Evolutionary conservation across 352 stramenopile species (phyloP), one percentile per base, ranked within the genome.

Genomic region (Paralagenidium karlingii): DNA sequence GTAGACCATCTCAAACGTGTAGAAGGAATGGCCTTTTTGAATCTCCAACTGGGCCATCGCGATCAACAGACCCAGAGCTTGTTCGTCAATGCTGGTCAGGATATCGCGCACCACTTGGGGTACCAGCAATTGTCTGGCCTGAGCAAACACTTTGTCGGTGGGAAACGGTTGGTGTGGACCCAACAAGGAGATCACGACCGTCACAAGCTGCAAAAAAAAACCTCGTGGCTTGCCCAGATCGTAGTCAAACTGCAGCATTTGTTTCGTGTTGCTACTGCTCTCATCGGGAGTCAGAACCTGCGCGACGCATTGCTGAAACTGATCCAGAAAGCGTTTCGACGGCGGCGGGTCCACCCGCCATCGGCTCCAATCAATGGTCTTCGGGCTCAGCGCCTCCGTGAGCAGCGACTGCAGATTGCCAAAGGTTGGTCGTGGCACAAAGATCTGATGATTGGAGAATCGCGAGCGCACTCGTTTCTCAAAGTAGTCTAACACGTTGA

Each of bases 1-100:
- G 40, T 85, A 91, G 13, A 91, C 68, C 77, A 88, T 91, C 45
- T 88, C 77, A 24, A 91, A 59, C 34, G 77, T 88, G 39, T 78
- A 85, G 18, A 78, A 65, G 4, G 51, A 49, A 40, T 81, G 63
- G 15, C 59, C 65, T 7, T 74, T 59, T 38, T 70, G 70, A n/a
- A n/a, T n/a, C 41, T 91, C 75, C 3, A 88, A 43, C 29, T 83
- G 69, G 29, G 68, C 71, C 77, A 88, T 91, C 8, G 68, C 75
- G 13, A 88, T 69, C 11, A 88, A 40, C 19, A 91, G 49, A 8
- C 67, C 71, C n/a, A 91, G 73, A 9, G 68, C 69, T 34, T 76
- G 52, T 45, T 84, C 55, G 21, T 65, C 67, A 27, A 84, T 63
- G 26, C 58, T 71, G 40, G 61, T 53, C n/a, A 91, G 38, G 13